These are phyloP conservation scores for Amesomyces nigricolor DNA, from an alignment of 2,329 filamentous ascomycete species.

Conservation along the genomic window DNA sequence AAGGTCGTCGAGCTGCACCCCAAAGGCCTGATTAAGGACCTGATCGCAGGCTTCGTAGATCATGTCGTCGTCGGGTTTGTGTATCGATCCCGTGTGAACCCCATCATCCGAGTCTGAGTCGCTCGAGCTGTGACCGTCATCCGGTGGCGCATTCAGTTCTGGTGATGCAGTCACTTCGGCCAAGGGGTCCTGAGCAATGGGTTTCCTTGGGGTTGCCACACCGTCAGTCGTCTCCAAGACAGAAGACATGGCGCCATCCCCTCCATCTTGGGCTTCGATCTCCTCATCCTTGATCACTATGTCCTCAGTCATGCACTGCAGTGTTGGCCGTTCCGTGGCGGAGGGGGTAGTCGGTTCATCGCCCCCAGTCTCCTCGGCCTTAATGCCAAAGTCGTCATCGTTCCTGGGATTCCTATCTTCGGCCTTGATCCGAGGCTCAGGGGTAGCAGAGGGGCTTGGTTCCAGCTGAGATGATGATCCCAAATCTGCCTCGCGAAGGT, in stretches of 20 bases:
- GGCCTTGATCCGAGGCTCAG: neutral
- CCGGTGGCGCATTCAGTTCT: neutral
- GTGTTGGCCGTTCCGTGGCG: neutral
- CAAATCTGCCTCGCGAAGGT: neutral
- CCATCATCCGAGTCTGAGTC: constrained; percentile 3
- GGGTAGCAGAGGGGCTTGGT: neutral
- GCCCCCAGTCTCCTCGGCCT: neutral
- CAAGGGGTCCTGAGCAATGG: neutral
- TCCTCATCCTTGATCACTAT: neutral
- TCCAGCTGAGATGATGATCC: neutral
- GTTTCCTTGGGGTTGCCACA: neutral
- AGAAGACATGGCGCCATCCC: too few relatives aligned
- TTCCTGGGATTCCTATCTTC: neutral
- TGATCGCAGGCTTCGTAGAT: constrained; percentile 21
- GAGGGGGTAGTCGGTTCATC: neutral
- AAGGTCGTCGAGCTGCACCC: constrained; percentile 21
- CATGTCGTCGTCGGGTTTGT: constrained; percentile 12
- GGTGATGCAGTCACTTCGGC: neutral
- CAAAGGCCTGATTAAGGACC: constrained; percentile 21
- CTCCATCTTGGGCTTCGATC: too few relatives aligned
- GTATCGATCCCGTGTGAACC: neutral
- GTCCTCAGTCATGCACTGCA: neutral
- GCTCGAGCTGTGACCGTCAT: neutral
- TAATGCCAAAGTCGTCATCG: neutral
- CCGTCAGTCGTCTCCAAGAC: neutral